Evolutionary conservation across 2,329 filamentous ascomycete genomes (phyloP).

Genomic region (Alternaria sp.): DNA sequence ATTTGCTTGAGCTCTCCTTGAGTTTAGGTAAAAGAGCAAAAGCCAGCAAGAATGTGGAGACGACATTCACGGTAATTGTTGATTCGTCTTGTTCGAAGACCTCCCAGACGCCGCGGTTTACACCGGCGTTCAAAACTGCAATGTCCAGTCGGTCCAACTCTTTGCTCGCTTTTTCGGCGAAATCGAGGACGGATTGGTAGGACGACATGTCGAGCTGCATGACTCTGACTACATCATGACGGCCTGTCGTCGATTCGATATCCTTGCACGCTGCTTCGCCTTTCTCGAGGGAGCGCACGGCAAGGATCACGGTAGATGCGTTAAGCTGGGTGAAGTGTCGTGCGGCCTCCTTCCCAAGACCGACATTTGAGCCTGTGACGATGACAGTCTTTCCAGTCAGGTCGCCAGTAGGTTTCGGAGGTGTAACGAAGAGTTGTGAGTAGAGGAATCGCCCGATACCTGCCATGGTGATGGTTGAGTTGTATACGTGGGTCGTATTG

Average conservation of each 20-base stretch:
- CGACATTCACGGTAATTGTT: slow-evolving; percentile 53
- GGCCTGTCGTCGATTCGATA: slow-evolving; percentile 49
- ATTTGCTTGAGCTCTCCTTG: slow-evolving; percentile 31
- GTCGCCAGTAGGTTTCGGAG: slow-evolving; percentile 37
- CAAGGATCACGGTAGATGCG: slow-evolving; percentile 56
- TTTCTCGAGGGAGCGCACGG: slow-evolving; percentile 55
- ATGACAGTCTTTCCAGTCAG: slow-evolving; percentile 54
- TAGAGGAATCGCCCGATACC: slow-evolving; percentile 46
- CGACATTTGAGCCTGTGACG: slow-evolving; percentile 60
- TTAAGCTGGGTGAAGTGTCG: slow-evolving; percentile 54
- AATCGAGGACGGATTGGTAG: slow-evolving; percentile 51
- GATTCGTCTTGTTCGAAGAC: slow-evolving; percentile 43
- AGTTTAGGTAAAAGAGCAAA: slow-evolving; percentile 42
- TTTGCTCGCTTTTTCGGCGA: slow-evolving; percentile 37
- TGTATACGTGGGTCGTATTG: not conserved
- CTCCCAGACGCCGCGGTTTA: slow-evolving; percentile 38
- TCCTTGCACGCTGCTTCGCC: slow-evolving; percentile 56
- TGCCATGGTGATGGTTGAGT: slow-evolving; percentile 6
- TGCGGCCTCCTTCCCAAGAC: slow-evolving; percentile 59
- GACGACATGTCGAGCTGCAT: slow-evolving; percentile 57
- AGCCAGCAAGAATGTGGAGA: slow-evolving; percentile 52
- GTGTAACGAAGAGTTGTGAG: slow-evolving; percentile 53
- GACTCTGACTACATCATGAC: slow-evolving; percentile 52
- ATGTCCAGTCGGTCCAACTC: slow-evolving; percentile 48
- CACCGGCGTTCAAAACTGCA: slow-evolving; percentile 53